Evolutionary conservation across 352 stramenopile species (phyloP), one percentile per base, ranked within the genome.

Genomic region (Pythium inflatum): DNA sequence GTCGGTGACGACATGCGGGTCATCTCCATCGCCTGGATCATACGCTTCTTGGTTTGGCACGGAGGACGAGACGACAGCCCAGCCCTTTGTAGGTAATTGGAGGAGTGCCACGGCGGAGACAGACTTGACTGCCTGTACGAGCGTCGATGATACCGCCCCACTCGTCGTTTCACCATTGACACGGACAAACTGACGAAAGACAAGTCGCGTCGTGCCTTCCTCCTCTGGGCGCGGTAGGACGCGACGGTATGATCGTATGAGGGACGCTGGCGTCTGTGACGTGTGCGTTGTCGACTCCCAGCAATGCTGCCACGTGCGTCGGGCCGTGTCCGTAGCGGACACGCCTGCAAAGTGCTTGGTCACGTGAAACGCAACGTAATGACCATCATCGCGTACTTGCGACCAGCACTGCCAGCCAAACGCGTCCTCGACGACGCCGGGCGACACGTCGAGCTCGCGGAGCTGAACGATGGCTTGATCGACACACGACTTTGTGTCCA

Each of bases 341-440:
- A 66, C 14, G 2, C 5, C 22, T 1, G 40, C 36, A 25, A 73
- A 70, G 7, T 41, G 20, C 54, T 74, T 74, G 45, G 25, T 25
- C n/a, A 70, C 30, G 1, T 25, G 34, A 40, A 62, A 74, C 36
- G 62, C 60, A 22, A 74, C 25, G 7, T 34, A 18, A 22, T 60
- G 30, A 18, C 31, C 45, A 9, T 43, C 18, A 13, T 33, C 59
- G 6, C 36, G 43, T n/a, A 45, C 2, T 36, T 73, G 50, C 3
- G 30, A 30, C 36, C 43, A 43, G 31, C 46, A 74, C 3, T 38
- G 34, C 68, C 68, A 74, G 18, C 68, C 68, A 50, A 74, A 68
- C 1, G 66, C 58, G 16, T 69, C 53, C 5, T 62, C 50, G 12
- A 34, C 20, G 12, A 27, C 20, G 9, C 20, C 18, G 43, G 22